Conservation (phyloP, 352 stramenopile species). For the Pythium sp. region DNA sequence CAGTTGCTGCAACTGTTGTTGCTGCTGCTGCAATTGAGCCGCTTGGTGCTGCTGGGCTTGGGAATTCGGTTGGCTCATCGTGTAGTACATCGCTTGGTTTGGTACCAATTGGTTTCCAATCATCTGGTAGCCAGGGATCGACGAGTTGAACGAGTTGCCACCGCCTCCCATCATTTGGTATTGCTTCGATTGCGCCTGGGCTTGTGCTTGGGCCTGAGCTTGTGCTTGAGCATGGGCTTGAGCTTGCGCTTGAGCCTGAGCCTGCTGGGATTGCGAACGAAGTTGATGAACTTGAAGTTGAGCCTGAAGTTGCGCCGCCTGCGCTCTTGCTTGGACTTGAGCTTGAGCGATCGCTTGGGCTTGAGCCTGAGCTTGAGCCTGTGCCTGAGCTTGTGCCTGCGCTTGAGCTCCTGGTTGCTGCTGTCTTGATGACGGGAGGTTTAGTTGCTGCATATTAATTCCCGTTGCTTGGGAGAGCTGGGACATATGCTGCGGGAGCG, state of each 20-base stretch:
- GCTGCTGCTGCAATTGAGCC: slow-evolving; percentile 28
- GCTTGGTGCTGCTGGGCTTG: slow-evolving; percentile 39
- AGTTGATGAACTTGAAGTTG: slow-evolving; percentile 37
- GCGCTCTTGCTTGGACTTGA: slow-evolving; percentile 25
- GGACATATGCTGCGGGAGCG: slow-evolving; percentile 47
- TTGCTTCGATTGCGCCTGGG: slow-evolving; percentile 52
- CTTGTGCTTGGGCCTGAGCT: slow-evolving; percentile 25
- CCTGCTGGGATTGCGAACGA: slow-evolving; percentile 26
- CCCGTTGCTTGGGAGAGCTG: slow-evolving; percentile 28
- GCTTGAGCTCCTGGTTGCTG: slow-evolving; percentile 42
- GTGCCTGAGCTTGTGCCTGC: neutral
- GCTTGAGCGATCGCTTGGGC: slow-evolving; percentile 53
- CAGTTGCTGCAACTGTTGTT: slow-evolving; percentile 25
- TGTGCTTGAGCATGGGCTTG: slow-evolving; percentile 21
- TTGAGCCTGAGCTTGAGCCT: slow-evolving; percentile 44
- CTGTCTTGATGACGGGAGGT: slow-evolving; percentile 30
- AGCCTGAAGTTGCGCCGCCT: slow-evolving; percentile 30
- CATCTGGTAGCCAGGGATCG: slow-evolving; percentile 59
- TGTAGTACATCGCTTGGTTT: slow-evolving; percentile 59
- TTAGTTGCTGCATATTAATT: slow-evolving; percentile 59
- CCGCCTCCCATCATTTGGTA: slow-evolving; percentile 55
- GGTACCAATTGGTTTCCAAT: slow-evolving; percentile 61
- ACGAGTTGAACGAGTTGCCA: slow-evolving; percentile 41
- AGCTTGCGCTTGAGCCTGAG: slow-evolving; percentile 21
- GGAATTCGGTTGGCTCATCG: slow-evolving; percentile 34